Evolutionary conservation across 1,284 basidiomycete species (phyloP), one percentile per base, ranked within the genome.

Genomic region (Ustilago loliicola): DNA sequence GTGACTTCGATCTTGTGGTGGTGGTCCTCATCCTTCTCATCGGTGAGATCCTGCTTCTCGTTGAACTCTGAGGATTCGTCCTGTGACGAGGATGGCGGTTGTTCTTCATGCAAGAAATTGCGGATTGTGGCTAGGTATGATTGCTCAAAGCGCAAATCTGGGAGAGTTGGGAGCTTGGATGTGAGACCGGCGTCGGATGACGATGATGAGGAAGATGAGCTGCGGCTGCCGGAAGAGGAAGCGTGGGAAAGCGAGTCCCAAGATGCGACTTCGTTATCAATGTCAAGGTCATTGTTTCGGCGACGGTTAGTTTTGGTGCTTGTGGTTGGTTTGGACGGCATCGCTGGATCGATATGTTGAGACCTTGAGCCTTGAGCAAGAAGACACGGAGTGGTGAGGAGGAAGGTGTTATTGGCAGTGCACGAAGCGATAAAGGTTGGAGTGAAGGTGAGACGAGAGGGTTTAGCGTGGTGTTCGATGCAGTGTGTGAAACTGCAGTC

Each of bases 61-160:
- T 51, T 47, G 21, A 69, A 36, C 21, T 47, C 30, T 21, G 45
- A 40, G 2, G 34, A 23, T 8, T 32, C 60, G 21, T 62, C 40
- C n/a, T 29, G 30, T 34, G 40, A 6, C 23, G 62, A 34, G 45
- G 47, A 9, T 7, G 54, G 15, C n/a, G 72, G 60, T 30, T 42
- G 32, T 1, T 64, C 65, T 60, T 69, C 81, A 56, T 83, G 82
- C 13, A 83, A 57, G 47, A 81, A 80, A 3, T 56, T 59, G 4
- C 81, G 64, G 19, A 83, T 76, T 25, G 77, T 80, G 32, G 82
- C 77, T 10, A 83, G 65, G 54, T 83, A 83, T 17, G 73, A 79
- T 52, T 82, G 80, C 63, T 83, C 82, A 51, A 83, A 83, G 27
- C 82, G 74, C 21, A 83, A 65, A 48, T 83, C 82, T 7, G 82